Percentiles rank a stretch among this genome's conserved stretches.
Conservation (phyloP, 805 yeast species). For the Metschnikowia peoriensis region DNA sequence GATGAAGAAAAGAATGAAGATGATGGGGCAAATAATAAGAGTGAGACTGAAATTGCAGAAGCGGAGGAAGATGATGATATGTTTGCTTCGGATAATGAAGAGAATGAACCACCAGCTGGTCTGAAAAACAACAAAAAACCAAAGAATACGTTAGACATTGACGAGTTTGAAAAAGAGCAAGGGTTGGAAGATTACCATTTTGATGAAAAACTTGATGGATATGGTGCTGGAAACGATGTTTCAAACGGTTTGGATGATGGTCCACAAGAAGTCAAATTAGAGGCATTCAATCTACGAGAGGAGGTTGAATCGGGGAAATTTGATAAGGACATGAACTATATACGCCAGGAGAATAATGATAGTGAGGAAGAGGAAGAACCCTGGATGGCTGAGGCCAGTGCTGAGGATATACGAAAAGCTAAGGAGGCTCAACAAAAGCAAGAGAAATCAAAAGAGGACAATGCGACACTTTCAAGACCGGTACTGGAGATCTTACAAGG, state of each 20-base stretch:
- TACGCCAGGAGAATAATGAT: conserved; percentile 35
- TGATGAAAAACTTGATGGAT: conserved; percentile 3
- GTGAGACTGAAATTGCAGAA: not conserved
- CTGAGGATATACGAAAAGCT: conserved; percentile 30
- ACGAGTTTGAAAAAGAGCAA: conserved; percentile 27
- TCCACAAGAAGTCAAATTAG: conserved; percentile 31
- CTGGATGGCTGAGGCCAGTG: conserved; percentile 14
- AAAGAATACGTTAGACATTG: conserved; percentile 9
- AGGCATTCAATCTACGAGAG: conserved; percentile 57
- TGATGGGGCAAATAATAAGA: not conserved
- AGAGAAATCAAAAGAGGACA: conserved; percentile 16
- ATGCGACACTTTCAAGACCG: conserved; percentile 4
- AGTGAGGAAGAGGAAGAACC: conserved; percentile 28
- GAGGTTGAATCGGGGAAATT: conserved; percentile 60
- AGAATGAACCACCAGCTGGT: not conserved
- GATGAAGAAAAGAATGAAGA: conserved; percentile 4
- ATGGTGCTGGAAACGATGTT: too few relatives aligned
- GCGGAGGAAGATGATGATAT: conserved; percentile 39
- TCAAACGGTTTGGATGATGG: not conserved
- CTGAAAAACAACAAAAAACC: not conserved
- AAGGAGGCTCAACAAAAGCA: conserved; percentile 27
- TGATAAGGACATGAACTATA: conserved; percentile 60
- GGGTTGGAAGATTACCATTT: conserved; percentile 22
- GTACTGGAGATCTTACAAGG: conserved; percentile 17
- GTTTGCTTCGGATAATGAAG: conserved; percentile 31